Evolutionary conservation across 139 green algal genomes (phyloP).

Genomic region (Tetraselmis striata): DNA sequence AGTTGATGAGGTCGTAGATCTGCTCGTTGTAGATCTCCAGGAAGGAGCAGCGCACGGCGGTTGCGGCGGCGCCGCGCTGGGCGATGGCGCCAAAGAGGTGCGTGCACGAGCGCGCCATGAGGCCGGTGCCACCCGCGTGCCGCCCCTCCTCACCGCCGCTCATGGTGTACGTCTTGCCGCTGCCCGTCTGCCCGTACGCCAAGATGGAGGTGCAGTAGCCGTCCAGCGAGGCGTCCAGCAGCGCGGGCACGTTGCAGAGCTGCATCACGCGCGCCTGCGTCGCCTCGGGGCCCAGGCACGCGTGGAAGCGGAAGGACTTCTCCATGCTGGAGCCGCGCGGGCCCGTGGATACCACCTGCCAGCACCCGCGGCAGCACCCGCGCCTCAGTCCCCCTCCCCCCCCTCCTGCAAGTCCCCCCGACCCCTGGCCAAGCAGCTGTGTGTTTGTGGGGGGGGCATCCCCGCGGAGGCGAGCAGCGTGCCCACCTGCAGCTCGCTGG

Average conservation of each 20-base stretch:
- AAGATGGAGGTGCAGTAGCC: neutral
- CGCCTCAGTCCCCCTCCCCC: too few relatives aligned
- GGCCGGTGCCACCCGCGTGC: neutral
- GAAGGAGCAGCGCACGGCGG: constrained; percentile 52
- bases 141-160: constrained; percentile 38
- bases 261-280: constrained; percentile 52
- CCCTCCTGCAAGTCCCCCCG: too few relatives aligned
- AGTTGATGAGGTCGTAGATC: constrained; percentile 70
- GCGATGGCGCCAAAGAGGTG: neutral
- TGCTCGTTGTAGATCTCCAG: constrained; percentile 90
- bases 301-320: constrained; percentile 49
- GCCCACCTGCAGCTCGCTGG: neutral
- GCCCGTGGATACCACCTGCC: neutral
- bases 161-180: constrained; percentile 69
- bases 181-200: constrained; percentile 14
- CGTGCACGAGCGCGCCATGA: neutral
- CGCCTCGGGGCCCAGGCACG: constrained; percentile 48
- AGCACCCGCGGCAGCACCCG: too few relatives aligned
- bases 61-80: constrained; percentile 4
- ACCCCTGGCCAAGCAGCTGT: too few relatives aligned
- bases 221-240: neutral
- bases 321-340: neutral
- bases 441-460: too few relatives aligned
- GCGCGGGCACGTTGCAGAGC: constrained; percentile 22
- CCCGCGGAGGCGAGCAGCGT: too few relatives aligned